Base-by-base conservation (phyloP, 140 eudicot species). In the Senecio squalidus region DNA sequence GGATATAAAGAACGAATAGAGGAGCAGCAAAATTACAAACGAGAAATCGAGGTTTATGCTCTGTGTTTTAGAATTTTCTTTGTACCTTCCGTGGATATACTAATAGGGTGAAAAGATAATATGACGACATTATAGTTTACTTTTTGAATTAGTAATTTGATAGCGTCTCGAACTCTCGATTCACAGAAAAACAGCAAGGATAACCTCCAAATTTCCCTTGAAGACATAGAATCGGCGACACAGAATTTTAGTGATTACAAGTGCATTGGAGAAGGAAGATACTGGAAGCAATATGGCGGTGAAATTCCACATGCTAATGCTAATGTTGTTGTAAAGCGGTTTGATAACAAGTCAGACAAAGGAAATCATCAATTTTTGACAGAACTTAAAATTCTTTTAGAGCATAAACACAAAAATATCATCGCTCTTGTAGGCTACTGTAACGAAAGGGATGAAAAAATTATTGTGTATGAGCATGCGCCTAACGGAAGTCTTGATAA, bases 241-340 rank as follows among this genome's bases (percentile, higher is more conserved):
- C 28, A 56, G 17, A 11, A 56, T 17, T 56, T 56, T 2, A 56
- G 45, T 30, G 45, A 31, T 18, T 0, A 2, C 17, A 56, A 56
- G 44, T 31, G 44, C 17, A 11, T 56, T 10, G 30, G 27, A 34
- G 45, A 33, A 17, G 62, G 46, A 33, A 56, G 62, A 56, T 20
- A 21, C 17, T 56, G 62, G 62, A 30, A 56, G 18, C 17, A 30
- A 56, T 56, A 56, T 33, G 45, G 33, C 18, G 46, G 46, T 30
- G 18, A 56, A 17, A 1, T 56, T 4, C 8, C 20, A 4, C 18
- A 11, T 5, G 31, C 20, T 56, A 21, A 56, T 56, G 45, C 40
- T 31, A 31, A 1, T 2, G 5, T 34, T 34, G 45, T 56, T 31
- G 62, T 18, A 11, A 56, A 56, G 10, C 45, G 20, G 21, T 56